Evolutionary conservation across 2,329 filamentous ascomycete genomes (phyloP).

Genomic region (Rhytidhysteron rufulum): DNA sequence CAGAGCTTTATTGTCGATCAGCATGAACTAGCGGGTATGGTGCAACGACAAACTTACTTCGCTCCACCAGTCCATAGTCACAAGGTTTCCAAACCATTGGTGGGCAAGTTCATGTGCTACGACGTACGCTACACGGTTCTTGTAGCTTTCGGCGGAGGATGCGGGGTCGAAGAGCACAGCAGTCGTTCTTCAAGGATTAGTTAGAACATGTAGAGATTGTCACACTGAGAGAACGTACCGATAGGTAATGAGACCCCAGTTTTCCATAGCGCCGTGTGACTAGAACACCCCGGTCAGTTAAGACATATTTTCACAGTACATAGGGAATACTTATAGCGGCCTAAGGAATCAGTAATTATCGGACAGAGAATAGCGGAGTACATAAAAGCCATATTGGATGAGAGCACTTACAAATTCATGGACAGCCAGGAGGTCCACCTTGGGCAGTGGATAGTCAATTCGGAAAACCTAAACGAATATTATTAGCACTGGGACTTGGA

Average conservation of each 20-base stretch:
- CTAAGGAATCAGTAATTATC: slow-evolving; percentile 23
- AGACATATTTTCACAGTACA: neutral
- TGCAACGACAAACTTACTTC: slow-evolving; percentile 45
- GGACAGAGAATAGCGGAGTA: slow-evolving; percentile 1
- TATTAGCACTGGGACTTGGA: slow-evolving; percentile 1
- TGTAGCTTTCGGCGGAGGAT: slow-evolving; percentile 83
- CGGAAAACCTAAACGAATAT: slow-evolving; percentile 62
- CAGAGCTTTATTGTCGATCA: slow-evolving; percentile 52
- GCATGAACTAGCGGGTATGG: slow-evolving; percentile 1
- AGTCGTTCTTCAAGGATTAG: slow-evolving; percentile 57
- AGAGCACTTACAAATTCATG: slow-evolving; percentile 76
- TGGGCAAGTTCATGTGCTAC: slow-evolving; percentile 97
- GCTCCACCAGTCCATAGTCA: slow-evolving; percentile 97
- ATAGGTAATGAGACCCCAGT: slow-evolving; percentile 97
- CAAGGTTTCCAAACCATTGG: slow-evolving; percentile 93
- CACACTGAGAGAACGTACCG: slow-evolving; percentile 40
- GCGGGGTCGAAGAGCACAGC: slow-evolving; percentile 95
- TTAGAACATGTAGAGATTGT: neutral
- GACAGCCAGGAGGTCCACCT: slow-evolving; percentile 94
- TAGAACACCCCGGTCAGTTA: slow-evolving; percentile 43
- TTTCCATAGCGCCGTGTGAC: slow-evolving; percentile 88
- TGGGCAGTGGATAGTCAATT: slow-evolving; percentile 79
- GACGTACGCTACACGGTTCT: slow-evolving; percentile 92
- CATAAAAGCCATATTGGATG: too few relatives aligned
- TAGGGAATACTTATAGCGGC: slow-evolving; percentile 39